A percentile compares a stretch with the other conserved stretches of the same genome.
phyloP scores from a whole-genome alignment of 257 asterid genomes.

The Eucommia ulmoides region DNA sequence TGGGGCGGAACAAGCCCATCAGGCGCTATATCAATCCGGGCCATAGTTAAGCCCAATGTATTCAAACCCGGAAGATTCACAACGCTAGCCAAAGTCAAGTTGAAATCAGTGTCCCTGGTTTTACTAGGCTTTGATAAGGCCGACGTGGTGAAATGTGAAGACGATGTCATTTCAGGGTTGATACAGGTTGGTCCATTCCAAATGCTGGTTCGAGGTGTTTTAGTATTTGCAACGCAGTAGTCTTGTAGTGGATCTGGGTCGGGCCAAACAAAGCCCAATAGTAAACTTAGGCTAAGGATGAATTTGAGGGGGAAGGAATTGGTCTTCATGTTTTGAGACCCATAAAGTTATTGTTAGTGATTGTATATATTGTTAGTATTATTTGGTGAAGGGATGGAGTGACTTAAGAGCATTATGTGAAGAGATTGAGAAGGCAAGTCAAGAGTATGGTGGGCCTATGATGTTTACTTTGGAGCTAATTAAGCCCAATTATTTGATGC shows the following conservation, averaged over 20 bases:
- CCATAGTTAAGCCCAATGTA: constrained; percentile 52
- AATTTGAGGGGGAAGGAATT: too few relatives aligned
- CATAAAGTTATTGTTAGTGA: too few relatives aligned
- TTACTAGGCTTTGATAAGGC: constrained; percentile 19
- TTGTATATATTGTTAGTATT: too few relatives aligned
- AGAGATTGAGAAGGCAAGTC: too few relatives aligned
- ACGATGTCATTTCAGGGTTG: constrained; percentile 25
- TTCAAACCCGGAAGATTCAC: constrained; percentile 61
- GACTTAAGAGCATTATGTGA: too few relatives aligned
- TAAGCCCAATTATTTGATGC: too few relatives aligned
- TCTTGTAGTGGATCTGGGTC: constrained; percentile 55
- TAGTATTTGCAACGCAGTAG: constrained; percentile 37
- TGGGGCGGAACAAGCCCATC: constrained; percentile 59
- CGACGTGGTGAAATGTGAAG: constrained; percentile 60
- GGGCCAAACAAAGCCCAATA: too few relatives aligned
- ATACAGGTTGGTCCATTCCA: constrained; percentile 67
- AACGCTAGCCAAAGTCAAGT: constrained; percentile 37
- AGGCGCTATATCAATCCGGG: constrained; percentile 45
- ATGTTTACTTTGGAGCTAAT: too few relatives aligned
- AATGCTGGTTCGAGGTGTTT: constrained; percentile 23
- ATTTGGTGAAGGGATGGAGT: too few relatives aligned
- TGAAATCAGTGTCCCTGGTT: constrained; percentile 37
- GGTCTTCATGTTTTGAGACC: too few relatives aligned
- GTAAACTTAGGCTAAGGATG: too few relatives aligned
- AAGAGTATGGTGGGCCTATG: too few relatives aligned